Evolutionary conservation across 768 basidiomycete genomes (phyloP), one percentile per base, ranked within the genome.

Genomic region (Mycena galopus): DNA sequence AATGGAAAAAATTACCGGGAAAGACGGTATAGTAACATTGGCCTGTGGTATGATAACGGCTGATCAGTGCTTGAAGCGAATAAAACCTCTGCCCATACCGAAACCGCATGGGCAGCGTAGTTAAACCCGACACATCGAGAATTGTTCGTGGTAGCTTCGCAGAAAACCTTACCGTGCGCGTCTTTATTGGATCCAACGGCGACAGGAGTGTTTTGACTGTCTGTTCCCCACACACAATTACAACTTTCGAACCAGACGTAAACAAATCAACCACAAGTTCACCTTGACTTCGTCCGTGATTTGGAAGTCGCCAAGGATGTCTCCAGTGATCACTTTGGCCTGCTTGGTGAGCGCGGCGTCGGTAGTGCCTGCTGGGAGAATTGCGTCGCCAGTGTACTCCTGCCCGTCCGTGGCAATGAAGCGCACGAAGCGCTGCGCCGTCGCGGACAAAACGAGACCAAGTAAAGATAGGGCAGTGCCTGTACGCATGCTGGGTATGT

Each of bases 361-460:
- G 5, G 76, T 76, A 19, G 78, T 76, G 17, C 73, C 74, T 11
- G 76, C n/a, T 0, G 81, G 80, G 21, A 84, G 76, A 37, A 84
- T 82, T 19, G 82, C 83, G 68, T 84, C 83, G n/a, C 83, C 83
- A 53, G 79, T 81, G 69, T 84, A 84, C 71, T 78, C 78, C 53
- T 81, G 78, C 59, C 79, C 78, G 67, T 84, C 82, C 16, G 79
- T 81, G 17, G 83, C 80, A 42, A 83, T 79, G 78, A 84, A 84
- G n/a, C 83, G 82, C 69, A 84, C 82, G 62, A 84, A 80, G 47
- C 82, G 81, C 72, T 83, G 80, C 30, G 81, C 82, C 55, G 73
- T 76, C 19, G 75, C 77, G 17, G 75, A 25, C 6, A 83, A 60
- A n/a, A 69, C 60, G 23, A 78, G 61, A 25, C 71, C 67, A 35